Evolutionary conservation across 148 eudicot species (phyloP).

Genomic region (Chenopodium formosanum): DNA sequence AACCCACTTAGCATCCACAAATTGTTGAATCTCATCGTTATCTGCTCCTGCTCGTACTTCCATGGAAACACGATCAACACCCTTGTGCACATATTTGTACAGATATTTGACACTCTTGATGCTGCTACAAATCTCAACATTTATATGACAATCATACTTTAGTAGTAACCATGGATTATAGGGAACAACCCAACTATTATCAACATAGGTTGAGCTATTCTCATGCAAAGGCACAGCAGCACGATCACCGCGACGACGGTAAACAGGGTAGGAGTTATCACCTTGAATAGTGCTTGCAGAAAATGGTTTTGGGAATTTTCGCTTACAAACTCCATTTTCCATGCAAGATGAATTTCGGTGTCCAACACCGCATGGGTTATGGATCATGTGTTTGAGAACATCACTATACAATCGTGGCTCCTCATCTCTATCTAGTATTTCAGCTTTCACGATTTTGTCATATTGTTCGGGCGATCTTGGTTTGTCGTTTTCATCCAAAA

Average conservation of each 20-base stretch:
- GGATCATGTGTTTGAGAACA: slow-evolving; percentile 11
- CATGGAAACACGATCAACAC: background rate
- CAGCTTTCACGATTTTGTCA: slow-evolving; percentile 2
- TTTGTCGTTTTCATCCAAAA: slow-evolving; percentile 8
- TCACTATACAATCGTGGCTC: background rate
- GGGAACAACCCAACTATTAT: background rate
- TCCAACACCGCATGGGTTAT: slow-evolving; percentile 7
- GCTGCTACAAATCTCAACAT: slow-evolving; percentile 4
- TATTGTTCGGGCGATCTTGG: background rate
- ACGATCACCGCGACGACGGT: background rate
- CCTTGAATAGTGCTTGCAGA: background rate
- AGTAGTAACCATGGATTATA: background rate
- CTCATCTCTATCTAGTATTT: background rate
- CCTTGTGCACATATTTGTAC: slow-evolving; percentile 17
- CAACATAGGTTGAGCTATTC: background rate
- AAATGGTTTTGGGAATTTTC: slow-evolving; percentile 2
- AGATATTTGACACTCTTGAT: slow-evolving; percentile 1
- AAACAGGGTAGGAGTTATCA: background rate
- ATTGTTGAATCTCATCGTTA: slow-evolving; percentile 2
- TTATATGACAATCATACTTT: slow-evolving; percentile 12
- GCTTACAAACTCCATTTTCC: background rate
- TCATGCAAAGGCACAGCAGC: background rate
- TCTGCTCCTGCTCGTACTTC: background rate
- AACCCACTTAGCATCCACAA: background rate
- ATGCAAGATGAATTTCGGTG: background rate